Base-by-base conservation (phyloP, 2,329 filamentous ascomycete species). In the Dactylellina cionopaga region DNA sequence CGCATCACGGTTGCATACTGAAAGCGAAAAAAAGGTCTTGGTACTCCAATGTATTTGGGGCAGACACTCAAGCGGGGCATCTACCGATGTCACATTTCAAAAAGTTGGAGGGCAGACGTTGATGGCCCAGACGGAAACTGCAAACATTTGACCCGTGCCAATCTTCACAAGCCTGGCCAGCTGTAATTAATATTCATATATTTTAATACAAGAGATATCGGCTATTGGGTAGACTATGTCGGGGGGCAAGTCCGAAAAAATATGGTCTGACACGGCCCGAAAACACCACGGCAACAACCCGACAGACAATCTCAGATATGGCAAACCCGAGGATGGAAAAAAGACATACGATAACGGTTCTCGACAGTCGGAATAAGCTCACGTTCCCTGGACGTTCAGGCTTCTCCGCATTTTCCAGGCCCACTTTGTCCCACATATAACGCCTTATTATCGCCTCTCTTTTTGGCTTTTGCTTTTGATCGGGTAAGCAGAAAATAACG, bases 361-460 rank as follows among this genome's bases (percentile, higher is more conserved):
- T 24, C 3, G 49, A 51, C 54, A 55, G 66, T 64, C 58, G 31
- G 58, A 71, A 64, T 71, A 64, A 71, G 51, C 66, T 71, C 51
- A 52, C 29, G 7, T 24, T 35, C 39, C 49, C 58, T 25, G 35
- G 59, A 25, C 19, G 44, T 27, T 22, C 58, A 60, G 56, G 58
- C 58, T 71, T 71, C 66, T 71, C 66, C 66, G 66, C 66, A 71
- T 64, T 64, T 71, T 64, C 66, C 66, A 71, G 66, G 66, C 58
- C 66, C 58, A 63, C 66, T 52, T 64, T 63, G 58, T 63, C 66
- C 39, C 35, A 63, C 58, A 49, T 62, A 56, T 35, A 63, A 70
- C 65, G 49, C 47, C 58, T 39, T 51, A 54, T 54, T 70, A 71
- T 71, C 60, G 51, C 58, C 19, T 25, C 54, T n/a, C 52, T 37